Evolutionary conservation across 805 yeast genomes (phyloP), one percentile per base, ranked within the genome.

Genomic region (Brettanomyces sp.): DNA sequence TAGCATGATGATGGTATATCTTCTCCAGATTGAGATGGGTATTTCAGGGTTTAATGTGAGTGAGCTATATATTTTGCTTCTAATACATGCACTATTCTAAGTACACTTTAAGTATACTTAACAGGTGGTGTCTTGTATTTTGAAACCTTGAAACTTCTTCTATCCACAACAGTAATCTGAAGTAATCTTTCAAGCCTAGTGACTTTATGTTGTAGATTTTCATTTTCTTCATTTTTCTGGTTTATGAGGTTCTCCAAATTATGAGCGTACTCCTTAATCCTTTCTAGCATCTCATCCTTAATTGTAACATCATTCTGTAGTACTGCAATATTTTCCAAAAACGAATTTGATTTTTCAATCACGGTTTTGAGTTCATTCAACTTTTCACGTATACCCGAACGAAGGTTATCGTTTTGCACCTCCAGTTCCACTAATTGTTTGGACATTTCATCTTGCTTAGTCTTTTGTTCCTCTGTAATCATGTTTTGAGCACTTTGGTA

Each of bases 71-170:
- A 18, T 18, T 7, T 28, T 28, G 32, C 11, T 28, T 28, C 11
- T 9, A 28, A 28, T 7, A 9, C 32, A 9, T 28, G 32, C 32
- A 28, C 32, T 28, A 28, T 28, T 28, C 32, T 28, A 28, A 28
- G 32, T 28, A 28, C 32, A 7, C 1, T 9, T 28, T 28, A 28
- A 28, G 32, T 9, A 28, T 6, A 28, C 32, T 28, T 28, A 28
- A 56, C 46, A 4, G 61, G 61, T 5, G 61, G 61, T 1, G 61
- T 57, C 43, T 54, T 52, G 45, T 43, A 57, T 43, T 50, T 56
- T 13, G 60, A 42, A 4, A 57, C 46, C 48, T 56, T 55, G 14
- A 57, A 25, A 36, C 51, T 49, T 28, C 49, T 40, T 46, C 59
- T 45, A 39, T 57, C 50, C 7, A 56, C 32, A 6, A 53, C 47